Conservation (phyloP, 371 early-diverging fungal species). For the Gilbertella persicaria region DNA sequence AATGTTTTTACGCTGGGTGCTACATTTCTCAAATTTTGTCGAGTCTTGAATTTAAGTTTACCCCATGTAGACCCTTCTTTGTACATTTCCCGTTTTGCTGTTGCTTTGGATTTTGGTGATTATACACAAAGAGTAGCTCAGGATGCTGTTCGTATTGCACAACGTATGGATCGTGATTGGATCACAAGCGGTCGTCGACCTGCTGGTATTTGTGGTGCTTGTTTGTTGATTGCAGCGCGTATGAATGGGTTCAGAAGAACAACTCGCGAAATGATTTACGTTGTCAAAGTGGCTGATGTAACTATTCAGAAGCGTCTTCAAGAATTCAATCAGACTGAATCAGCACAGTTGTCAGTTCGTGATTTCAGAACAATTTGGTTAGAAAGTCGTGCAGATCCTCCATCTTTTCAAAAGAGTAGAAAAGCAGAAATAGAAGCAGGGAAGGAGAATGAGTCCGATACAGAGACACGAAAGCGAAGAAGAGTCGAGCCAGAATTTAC, state of each 20-base stretch:
- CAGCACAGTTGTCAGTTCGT: conserved; percentile 80
- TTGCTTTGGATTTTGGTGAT: conserved; percentile 92
- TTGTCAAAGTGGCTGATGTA: conserved; percentile 92
- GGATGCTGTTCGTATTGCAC: conserved; percentile 88
- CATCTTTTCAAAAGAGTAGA: conserved; percentile 72
- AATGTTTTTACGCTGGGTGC: conserved; percentile 96
- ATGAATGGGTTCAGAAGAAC: conserved; percentile 94
- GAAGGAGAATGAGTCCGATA: not conserved
- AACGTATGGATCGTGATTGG: conserved; percentile 99
- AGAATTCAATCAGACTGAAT: conserved; percentile 91
- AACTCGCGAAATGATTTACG: conserved; percentile 84
- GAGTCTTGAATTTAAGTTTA: conserved; percentile 73
- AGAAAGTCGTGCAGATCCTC: conserved; percentile 89
- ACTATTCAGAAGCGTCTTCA: conserved; percentile 89
- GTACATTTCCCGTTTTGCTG: conserved; percentile 95
- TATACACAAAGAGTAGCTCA: conserved; percentile 77
- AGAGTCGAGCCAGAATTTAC: not conserved
- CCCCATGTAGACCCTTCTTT: conserved; percentile 96
- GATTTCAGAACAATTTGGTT: conserved; percentile 93
- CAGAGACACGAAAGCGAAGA: not conserved
- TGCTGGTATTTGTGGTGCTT: conserved; percentile 99
- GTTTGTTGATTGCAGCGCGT: conserved; percentile 92
- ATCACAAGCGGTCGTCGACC: conserved; percentile 96
- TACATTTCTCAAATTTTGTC: conserved; percentile 86
- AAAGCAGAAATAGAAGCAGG: conserved; percentile 12